Conservation (phyloP, 2,329 filamentous ascomycete species). For the Arthroderma sp. region DNA sequence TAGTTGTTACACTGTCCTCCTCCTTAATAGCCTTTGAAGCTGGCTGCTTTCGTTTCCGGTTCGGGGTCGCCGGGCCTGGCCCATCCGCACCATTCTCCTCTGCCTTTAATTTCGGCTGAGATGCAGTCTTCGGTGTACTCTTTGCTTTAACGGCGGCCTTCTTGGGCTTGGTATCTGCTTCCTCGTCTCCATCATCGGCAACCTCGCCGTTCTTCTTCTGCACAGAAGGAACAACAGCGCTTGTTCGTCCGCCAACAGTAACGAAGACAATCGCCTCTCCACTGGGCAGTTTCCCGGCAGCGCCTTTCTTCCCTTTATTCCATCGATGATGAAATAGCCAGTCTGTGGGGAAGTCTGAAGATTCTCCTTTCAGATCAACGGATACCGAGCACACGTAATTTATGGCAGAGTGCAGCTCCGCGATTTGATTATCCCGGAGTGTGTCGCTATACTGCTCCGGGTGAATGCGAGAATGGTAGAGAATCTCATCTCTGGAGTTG, state of each 20-base stretch:
- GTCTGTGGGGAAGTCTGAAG: slow-evolving; percentile 67
- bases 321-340: slow-evolving; percentile 87
- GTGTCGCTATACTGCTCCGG: slow-evolving; percentile 88
- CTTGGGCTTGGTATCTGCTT: background rate
- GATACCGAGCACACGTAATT: slow-evolving; percentile 69
- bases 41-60: slow-evolving; percentile 7
- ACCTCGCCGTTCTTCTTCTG: slow-evolving; percentile 69
- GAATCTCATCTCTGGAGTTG: slow-evolving; percentile 63
- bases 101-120: slow-evolving; percentile 6
- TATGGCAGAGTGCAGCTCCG: slow-evolving; percentile 58
- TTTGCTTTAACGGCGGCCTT: background rate
- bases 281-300: slow-evolving; percentile 57
- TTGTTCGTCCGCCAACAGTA: slow-evolving; percentile 83
- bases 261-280: slow-evolving; percentile 77
- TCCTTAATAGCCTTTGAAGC: background rate
- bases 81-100: background rate
- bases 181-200: slow-evolving; percentile 36
- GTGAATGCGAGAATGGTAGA: slow-evolving; percentile 80
- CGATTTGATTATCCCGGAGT: slow-evolving; percentile 59
- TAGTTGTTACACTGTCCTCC: background rate
- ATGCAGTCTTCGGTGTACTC: background rate
- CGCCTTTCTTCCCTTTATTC: slow-evolving; percentile 72
- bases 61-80: background rate
- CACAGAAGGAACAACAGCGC: slow-evolving; percentile 69
- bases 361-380: slow-evolving; percentile 67